Conservation (phyloP, 2,329 filamentous ascomycete species). For the Cladosporium cucumerinum region DNA sequence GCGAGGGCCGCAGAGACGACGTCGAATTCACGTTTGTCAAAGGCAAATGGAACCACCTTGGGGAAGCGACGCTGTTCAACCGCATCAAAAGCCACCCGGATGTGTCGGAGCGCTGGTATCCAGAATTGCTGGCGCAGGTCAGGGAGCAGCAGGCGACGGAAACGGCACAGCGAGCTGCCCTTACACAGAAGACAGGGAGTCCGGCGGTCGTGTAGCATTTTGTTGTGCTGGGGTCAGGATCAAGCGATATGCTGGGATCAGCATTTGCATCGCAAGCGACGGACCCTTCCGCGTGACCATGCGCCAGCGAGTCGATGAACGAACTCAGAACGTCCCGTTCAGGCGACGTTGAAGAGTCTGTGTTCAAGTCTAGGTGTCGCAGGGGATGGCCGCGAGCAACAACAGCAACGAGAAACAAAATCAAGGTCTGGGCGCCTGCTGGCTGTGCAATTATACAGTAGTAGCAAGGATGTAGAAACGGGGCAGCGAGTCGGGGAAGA, state of each 20-base stretch:
- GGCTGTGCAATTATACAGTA: background rate
- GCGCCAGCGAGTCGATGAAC: background rate
- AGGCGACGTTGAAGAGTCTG: background rate
- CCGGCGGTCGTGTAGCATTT: background rate
- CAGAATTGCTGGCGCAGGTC: constrained; percentile 43
- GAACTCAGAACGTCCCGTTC: background rate
- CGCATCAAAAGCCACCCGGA: constrained; percentile 83
- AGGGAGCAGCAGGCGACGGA: constrained; percentile 5
- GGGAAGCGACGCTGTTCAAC: constrained; percentile 81
- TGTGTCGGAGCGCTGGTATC: constrained; percentile 72
- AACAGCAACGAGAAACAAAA: background rate
- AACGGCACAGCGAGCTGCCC: background rate
- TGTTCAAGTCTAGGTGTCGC: background rate
- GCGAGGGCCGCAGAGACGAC: constrained; percentile 61
- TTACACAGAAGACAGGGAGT: background rate
- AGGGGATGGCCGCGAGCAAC: background rate
- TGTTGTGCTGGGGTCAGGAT: background rate
- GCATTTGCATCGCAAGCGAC: background rate
- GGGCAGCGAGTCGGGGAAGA: background rate
- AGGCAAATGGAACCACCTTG: constrained; percentile 64
- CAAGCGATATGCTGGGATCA: background rate
- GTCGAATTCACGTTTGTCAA: constrained; percentile 83
- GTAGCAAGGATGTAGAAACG: background rate
- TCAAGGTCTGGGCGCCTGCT: background rate
- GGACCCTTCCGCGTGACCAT: background rate